Evolutionary conservation across 2,329 filamentous ascomycete genomes (phyloP).

Genomic region (Mycosphaerella sp.): DNA sequence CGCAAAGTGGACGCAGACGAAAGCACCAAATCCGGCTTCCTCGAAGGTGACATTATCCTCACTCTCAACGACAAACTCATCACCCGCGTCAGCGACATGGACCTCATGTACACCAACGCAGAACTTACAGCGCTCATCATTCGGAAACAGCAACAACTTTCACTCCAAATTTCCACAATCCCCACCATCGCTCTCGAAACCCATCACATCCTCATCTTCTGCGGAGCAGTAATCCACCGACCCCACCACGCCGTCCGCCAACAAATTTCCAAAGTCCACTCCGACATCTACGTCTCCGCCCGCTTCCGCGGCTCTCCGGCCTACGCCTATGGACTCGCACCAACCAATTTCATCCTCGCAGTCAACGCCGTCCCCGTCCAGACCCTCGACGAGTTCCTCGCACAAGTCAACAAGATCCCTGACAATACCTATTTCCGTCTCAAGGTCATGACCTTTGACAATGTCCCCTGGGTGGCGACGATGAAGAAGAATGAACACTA

Average conservation of each 20-base stretch:
- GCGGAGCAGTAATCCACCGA: constrained; percentile 84
- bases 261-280: constrained; percentile 93
- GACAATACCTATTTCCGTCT: constrained; percentile 98
- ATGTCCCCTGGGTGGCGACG: constrained; percentile 97
- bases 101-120: constrained; percentile 92
- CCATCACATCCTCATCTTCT: constrained; percentile 85
- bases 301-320: constrained; percentile 74
- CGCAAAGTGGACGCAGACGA: constrained; percentile 66
- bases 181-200: constrained; percentile 88
- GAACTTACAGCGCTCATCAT: constrained; percentile 78
- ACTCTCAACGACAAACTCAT: constrained; percentile 88
- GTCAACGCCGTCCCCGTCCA: constrained; percentile 85
- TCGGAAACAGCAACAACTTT: constrained; percentile 72
- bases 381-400: constrained; percentile 72
- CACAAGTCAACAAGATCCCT: constrained; percentile 76
- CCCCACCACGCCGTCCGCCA: constrained; percentile 95
- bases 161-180: constrained; percentile 73
- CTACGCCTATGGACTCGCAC: constrained; percentile 85
- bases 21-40: constrained; percentile 48
- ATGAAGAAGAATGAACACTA: constrained; percentile 99
- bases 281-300: constrained; percentile 91
- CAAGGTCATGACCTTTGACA: constrained; percentile 96
- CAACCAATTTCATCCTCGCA: constrained; percentile 95
- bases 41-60: constrained; percentile 88
- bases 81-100: constrained; percentile 85